Conservation (phyloP, 2,329 filamentous ascomycete genomes). For the Fonsecaea monophora region DNA sequence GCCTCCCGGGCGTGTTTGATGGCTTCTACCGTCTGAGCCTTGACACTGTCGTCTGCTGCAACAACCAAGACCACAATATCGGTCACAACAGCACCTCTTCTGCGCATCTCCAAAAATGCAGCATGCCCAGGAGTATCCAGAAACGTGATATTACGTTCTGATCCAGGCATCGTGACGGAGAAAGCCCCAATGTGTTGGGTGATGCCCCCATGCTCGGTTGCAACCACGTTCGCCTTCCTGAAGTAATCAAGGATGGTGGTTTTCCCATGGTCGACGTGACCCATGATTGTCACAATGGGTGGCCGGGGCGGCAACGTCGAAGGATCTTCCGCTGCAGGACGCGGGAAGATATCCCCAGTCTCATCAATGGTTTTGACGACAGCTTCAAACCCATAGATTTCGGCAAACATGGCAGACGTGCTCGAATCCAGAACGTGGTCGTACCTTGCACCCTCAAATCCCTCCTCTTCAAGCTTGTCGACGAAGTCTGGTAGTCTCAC, state of each 20-base stretch:
- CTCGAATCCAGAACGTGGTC: constrained; percentile 91
- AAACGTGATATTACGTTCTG: constrained; percentile 91
- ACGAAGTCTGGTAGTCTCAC: constrained; percentile 76
- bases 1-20: constrained; percentile 89
- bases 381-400: constrained; percentile 92
- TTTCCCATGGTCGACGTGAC: constrained; percentile 97
- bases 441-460: constrained; percentile 82
- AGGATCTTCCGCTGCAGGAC: constrained; percentile 71
- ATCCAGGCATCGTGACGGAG: constrained; percentile 78
- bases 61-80: constrained; percentile 97
- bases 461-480: constrained; percentile 77
- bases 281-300: constrained; percentile 98
- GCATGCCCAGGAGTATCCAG: constrained; percentile 96
- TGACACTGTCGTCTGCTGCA: constrained; percentile 95
- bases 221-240: constrained; percentile 88
- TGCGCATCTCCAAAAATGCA: constrained; percentile 93
- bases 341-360: constrained; percentile 72
- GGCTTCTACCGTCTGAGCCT: constrained; percentile 94
- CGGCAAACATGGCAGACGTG: constrained; percentile 85
- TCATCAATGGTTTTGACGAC: constrained; percentile 70
- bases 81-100: constrained; percentile 92
- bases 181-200: constrained; percentile 99
- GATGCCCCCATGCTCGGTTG: constrained; percentile 92
- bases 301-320: constrained; percentile 74
- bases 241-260: constrained; percentile 94